Base-by-base conservation (phyloP, 345 rosid species). In the Rhizophora mangle region DNA sequence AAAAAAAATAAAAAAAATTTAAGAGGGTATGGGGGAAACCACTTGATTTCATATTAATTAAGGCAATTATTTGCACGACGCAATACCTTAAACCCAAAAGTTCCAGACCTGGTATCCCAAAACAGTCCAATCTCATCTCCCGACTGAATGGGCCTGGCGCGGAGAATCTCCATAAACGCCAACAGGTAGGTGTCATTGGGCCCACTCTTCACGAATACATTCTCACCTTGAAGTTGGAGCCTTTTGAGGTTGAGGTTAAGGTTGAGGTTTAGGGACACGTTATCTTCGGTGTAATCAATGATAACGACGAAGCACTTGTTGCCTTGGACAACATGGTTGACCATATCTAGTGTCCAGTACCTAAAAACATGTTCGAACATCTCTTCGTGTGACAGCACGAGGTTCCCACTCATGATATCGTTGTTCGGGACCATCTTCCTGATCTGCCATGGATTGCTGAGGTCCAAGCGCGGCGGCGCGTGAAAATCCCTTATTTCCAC, bases 111-210 rank as follows among this genome's bases (percentile, higher is more conserved):
- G 19, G 46, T 39, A 55, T 84, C 84, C 78, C 79, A 82, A 11
- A 76, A 76, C 64, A 84, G 43, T 0, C 81, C 82, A 7, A 84
- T 46, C 67, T 82, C 81, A 13, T 74, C 85, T 7, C 78, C 82
- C 0, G 68, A 60, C 27, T 27, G 62, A 15, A 74, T 65, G 54
- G 1, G 53, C 27, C 77, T 67, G n/a, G 27, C 18, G 6, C 71
- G 69, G 46, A 73, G 57, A 15, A 85, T 46, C 24, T 80, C 84
- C 47, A 30, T 22, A 32, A 82, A 76, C 20, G 83, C 72, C 2
- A 82, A n/a, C 22, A 21, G 0, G 26, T 69, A 80, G 4, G 59
- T 64, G 4, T 63, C 83, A 16, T 20, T 61, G 15, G 60, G 22
- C 5, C 78, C 84, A 26, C 21, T 46, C 70, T 78, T 78, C n/a